phyloP scores from a whole-genome alignment of 805 yeast genomes.

The Dipodascopsis uninucleata region DNA sequence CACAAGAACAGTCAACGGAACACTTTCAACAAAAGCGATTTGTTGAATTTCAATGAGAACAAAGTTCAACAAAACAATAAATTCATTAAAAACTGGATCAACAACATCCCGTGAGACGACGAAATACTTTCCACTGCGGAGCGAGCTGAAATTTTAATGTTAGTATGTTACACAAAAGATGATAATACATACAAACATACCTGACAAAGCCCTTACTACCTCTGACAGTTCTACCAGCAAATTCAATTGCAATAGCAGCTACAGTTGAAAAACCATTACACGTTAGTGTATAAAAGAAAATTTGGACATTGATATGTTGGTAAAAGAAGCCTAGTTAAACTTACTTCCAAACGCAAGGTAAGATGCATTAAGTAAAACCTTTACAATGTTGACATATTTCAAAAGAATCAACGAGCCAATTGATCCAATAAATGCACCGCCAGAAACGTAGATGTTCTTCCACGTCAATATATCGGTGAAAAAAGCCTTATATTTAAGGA shows the following conservation, averaged over 20 bases:
- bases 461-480: slow-evolving; percentile 16
- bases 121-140: slow-evolving; percentile 12
- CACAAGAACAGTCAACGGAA: slow-evolving; percentile 7
- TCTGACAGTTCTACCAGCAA: slow-evolving; percentile 21
- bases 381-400: slow-evolving; percentile 12
- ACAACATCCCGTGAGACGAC: slow-evolving; percentile 15
- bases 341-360: slow-evolving; percentile 19
- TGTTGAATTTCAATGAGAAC: slow-evolving; percentile 20
- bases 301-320: too few relatives aligned
- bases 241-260: slow-evolving; percentile 22
- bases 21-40: slow-evolving; percentile 22
- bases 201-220: slow-evolving; percentile 19
- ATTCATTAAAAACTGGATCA: slow-evolving; percentile 19
- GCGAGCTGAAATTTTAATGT: slow-evolving; percentile 5
- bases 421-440: slow-evolving; percentile 8
- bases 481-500: slow-evolving; percentile 15
- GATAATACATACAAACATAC: background rate
- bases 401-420: slow-evolving; percentile 4
- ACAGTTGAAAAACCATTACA: background rate
- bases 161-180: too few relatives aligned
- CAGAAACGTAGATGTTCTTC: slow-evolving; percentile 16
- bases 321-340: background rate
- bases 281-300: background rate
- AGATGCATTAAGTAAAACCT: slow-evolving; percentile 13
- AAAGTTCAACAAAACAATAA: slow-evolving; percentile 14